Conservation (phyloP, 2,329 filamentous ascomycete genomes). For the Cladosporium sp. region DNA sequence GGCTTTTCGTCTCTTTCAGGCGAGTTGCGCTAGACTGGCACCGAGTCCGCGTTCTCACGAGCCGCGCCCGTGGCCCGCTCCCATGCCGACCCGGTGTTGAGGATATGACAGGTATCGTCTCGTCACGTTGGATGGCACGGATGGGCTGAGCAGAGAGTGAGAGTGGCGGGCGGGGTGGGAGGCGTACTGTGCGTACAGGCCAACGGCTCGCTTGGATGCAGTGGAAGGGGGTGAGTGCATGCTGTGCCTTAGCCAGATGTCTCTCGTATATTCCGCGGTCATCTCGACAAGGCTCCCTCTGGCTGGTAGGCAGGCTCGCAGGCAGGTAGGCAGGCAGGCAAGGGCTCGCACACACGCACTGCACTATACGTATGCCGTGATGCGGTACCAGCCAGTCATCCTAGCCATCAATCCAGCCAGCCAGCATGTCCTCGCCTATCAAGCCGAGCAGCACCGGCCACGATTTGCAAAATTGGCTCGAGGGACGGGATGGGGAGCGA, state of each 20-base stretch:
- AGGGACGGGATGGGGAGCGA: no score
- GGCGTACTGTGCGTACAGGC: neutral
- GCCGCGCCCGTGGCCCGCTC: conserved; percentile 4
- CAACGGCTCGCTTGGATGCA: conserved; percentile 12
- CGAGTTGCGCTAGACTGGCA: conserved; percentile 8
- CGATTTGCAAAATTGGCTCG: no score
- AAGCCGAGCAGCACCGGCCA: no score
- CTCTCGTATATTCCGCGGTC: no score
- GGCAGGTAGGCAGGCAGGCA: no score
- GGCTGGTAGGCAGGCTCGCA: no score
- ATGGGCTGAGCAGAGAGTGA: neutral
- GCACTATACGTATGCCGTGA: no score
- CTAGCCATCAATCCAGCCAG: no score
- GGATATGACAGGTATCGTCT: conserved; percentile 11
- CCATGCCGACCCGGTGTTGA: conserved; percentile 8
- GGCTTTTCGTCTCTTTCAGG: conserved; percentile 1
- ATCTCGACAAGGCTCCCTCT: no score
- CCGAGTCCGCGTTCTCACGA: conserved; percentile 6
- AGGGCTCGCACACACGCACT: neutral
- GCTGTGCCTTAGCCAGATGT: neutral
- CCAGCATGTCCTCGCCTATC: no score
- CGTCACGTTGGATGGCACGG: neutral
- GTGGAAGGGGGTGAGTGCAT: conserved; percentile 8
- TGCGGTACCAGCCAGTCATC: no score
- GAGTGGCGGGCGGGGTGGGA: neutral